These are phyloP conservation scores for Capsella rubella DNA, from an alignment of 441 rosid species.

Conservation along the genomic window DNA sequence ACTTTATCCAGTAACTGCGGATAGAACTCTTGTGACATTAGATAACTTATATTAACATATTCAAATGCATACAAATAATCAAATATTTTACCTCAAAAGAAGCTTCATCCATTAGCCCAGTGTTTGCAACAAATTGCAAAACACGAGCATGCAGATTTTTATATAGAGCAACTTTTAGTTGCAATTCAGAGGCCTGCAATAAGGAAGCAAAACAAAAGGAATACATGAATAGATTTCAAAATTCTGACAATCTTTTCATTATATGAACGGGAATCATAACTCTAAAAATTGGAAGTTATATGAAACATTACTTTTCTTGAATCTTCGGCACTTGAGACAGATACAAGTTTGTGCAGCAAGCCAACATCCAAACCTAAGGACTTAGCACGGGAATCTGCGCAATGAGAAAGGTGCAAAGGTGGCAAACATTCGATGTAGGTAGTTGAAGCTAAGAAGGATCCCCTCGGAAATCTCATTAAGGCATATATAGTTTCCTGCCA, in stretches of 20 bases:
- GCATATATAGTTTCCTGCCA: conserved; percentile 78
- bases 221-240: conserved; percentile 32
- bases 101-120: conserved; percentile 60
- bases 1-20: conserved; percentile 70
- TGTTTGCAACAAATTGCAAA: conserved; percentile 66
- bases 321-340: conserved; percentile 52
- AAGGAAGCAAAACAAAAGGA: conserved; percentile 24
- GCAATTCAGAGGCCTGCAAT: conserved; percentile 58
- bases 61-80: conserved; percentile 16
- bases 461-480: conserved; percentile 88
- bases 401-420: conserved; percentile 47
- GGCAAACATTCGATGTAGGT: conserved; percentile 41
- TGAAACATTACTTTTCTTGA: conserved; percentile 55
- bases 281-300: conserved; percentile 30
- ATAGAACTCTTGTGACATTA: conserved; percentile 46
- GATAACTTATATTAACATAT: conserved; percentile 26
- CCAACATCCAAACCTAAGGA: conserved; percentile 54
- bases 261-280: conserved; percentile 6
- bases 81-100: conserved; percentile 69
- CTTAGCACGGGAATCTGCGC: conserved; percentile 50
- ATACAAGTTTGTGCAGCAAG: conserved; percentile 73
- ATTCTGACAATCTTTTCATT: conserved; percentile 18
- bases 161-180: conserved; percentile 63
- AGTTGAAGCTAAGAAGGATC: conserved; percentile 46
- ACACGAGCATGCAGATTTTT: conserved; percentile 69